These are phyloP conservation scores for Rhodofomes roseus DNA, from an alignment of 1,284 basidiomycete genomes.

Conservation along the genomic window DNA sequence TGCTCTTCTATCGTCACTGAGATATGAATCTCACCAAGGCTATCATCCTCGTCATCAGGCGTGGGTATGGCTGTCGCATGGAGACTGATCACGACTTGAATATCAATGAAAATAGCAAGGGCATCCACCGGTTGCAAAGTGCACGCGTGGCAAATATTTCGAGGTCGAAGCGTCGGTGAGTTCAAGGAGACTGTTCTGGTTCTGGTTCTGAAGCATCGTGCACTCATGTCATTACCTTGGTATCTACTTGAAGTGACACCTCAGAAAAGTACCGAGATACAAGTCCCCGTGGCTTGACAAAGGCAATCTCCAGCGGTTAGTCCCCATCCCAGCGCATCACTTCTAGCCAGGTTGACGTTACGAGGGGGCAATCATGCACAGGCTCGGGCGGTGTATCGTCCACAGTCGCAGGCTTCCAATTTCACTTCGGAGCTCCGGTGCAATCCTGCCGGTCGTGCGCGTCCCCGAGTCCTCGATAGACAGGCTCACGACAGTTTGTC, in stretches of 20 bases:
- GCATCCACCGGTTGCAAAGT: neutral
- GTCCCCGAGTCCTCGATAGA: neutral
- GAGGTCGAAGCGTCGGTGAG: neutral
- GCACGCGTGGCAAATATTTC: neutral
- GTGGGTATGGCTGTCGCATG: neutral
- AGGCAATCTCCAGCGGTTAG: conserved; percentile 1
- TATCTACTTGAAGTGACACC: neutral
- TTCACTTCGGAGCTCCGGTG: neutral
- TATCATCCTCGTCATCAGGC: neutral
- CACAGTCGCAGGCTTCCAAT: neutral
- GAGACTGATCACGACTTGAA: neutral
- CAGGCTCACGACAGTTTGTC: neutral
- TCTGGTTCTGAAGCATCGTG: neutral
- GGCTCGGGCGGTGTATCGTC: neutral
- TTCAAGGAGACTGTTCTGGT: neutral
- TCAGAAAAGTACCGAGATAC: neutral
- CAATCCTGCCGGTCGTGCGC: neutral
- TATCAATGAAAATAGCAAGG: neutral
- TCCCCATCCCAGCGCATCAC: neutral
- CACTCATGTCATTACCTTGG: neutral
- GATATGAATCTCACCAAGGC: neutral
- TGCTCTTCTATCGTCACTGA: neutral
- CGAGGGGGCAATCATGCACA: neutral
- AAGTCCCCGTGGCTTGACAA: neutral
- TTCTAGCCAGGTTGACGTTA: neutral